phyloP scores from a whole-genome alignment of 75 land plant genomes.

The Pseudotsuga menziesii region DNA sequence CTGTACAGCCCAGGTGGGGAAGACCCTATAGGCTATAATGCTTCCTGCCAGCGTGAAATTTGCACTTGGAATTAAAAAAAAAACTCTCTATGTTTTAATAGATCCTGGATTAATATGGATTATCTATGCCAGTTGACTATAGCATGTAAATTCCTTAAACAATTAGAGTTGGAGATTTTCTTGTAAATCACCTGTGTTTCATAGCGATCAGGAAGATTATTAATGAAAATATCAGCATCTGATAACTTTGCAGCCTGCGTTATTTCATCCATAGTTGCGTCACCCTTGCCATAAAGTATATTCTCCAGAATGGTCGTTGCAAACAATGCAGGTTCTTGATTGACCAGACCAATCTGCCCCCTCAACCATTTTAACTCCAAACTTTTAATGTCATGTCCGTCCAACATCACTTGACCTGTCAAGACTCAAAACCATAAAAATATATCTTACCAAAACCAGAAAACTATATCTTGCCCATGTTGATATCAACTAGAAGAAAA shows the following conservation, averaged over 20 bases:
- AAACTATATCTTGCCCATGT: neutral
- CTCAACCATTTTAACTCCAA: conserved; percentile 83
- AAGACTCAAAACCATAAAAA: neutral
- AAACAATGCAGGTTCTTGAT: conserved; percentile 92
- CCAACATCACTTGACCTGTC: conserved; percentile 60
- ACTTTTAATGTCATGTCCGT: conserved; percentile 57
- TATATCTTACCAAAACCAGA: neutral
- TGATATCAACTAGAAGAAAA: neutral
- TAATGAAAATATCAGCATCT: conserved; percentile 69
- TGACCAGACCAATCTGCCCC: conserved; percentile 85
- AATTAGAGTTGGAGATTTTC: neutral
- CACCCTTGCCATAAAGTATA: conserved; percentile 85
- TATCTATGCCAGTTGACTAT: neutral
- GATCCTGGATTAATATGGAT: too few relatives aligned
- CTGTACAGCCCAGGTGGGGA: neutral
- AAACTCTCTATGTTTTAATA: too few relatives aligned
- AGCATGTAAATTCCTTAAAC: neutral
- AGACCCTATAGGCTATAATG: neutral
- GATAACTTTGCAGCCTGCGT: conserved; percentile 77
- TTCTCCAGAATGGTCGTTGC: conserved; percentile 88
- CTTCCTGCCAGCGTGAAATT: too few relatives aligned
- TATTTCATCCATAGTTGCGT: conserved; percentile 69
- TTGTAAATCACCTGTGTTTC: conserved; percentile 72
- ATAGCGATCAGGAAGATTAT: conserved; percentile 70
- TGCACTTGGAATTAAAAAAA: too few relatives aligned